Conservation (phyloP, 2,329 filamentous ascomycete genomes). For the Cladophialophora psammophila region DNA sequence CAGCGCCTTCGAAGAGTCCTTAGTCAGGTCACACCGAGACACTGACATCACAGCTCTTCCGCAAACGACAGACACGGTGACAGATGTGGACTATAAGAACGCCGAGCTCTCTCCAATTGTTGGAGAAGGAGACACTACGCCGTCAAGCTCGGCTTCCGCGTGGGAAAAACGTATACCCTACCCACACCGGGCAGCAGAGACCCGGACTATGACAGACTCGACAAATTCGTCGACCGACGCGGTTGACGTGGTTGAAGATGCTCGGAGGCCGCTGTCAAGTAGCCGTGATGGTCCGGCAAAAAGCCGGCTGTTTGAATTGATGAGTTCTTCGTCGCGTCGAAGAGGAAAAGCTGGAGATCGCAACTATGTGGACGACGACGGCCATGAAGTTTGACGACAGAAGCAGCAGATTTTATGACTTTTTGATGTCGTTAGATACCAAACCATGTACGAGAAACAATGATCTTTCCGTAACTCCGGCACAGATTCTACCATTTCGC, state of each 20-base stretch:
- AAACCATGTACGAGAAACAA: constrained; percentile 33
- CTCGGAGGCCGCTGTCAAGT: constrained; percentile 49
- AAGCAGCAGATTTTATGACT: constrained; percentile 25
- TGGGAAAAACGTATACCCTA: constrained; percentile 55
- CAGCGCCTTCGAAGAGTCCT: constrained; percentile 34
- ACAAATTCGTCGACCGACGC: constrained; percentile 55
- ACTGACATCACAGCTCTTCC: constrained; percentile 39
- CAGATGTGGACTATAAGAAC: constrained; percentile 21
- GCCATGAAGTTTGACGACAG: constrained; percentile 30
- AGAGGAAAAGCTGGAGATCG: constrained; percentile 52
- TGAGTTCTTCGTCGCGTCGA: constrained; percentile 50
- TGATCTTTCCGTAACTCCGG: constrained; percentile 13
- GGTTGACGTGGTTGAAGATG: constrained; percentile 50
- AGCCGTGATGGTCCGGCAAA: constrained; percentile 47
- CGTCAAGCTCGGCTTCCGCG: constrained; percentile 52
- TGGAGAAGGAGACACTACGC: constrained; percentile 52
- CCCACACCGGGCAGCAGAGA: constrained; percentile 49
- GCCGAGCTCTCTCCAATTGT: constrained; percentile 22
- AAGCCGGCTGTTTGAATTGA: constrained; percentile 55
- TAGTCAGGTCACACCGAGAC: constrained; percentile 14
- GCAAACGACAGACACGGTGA: constrained; percentile 32
- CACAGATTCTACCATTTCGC: background rate
- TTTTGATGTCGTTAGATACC: constrained; percentile 42
- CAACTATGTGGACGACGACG: constrained; percentile 32
- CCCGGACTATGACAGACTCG: constrained; percentile 53